Conservation (phyloP, 2,329 filamentous ascomycete species). For the Epichloe brachyelytri region DNA sequence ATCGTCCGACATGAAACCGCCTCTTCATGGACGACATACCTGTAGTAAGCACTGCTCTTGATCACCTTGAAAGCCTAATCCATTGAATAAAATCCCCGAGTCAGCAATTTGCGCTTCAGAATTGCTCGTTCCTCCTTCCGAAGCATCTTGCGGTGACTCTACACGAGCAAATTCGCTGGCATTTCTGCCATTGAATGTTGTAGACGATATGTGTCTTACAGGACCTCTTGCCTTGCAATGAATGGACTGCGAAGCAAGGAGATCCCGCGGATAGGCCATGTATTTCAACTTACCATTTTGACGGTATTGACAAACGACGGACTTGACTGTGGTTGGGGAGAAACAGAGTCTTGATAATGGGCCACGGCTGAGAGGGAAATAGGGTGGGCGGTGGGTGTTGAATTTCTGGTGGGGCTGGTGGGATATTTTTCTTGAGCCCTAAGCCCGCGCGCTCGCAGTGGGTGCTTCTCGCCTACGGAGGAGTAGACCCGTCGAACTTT, state of each 20-base stretch:
- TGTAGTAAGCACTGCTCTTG: slow-evolving; percentile 99
- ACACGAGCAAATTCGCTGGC: slow-evolving; percentile 23
- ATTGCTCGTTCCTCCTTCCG: slow-evolving; percentile 48
- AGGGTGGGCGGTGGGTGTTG: background rate
- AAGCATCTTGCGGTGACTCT: slow-evolving; percentile 98
- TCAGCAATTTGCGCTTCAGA: slow-evolving; percentile 99
- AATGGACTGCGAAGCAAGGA: background rate
- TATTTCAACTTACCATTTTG: slow-evolving; percentile 55
- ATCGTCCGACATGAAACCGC: no score
- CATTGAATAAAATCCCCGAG: slow-evolving; percentile 47
- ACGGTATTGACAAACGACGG: slow-evolving; percentile 37
- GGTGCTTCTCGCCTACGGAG: slow-evolving; percentile 9
- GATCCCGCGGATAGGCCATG: slow-evolving; percentile 19
- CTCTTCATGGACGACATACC: slow-evolving; percentile 34
- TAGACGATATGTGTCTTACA: background rate
- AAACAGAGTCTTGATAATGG: slow-evolving; percentile 1
- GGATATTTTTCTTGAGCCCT: slow-evolving; percentile 20
- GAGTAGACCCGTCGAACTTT: background rate
- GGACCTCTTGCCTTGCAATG: background rate
- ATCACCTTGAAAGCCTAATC: slow-evolving; percentile 75
- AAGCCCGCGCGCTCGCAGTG: slow-evolving; percentile 10
- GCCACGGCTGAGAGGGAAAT: background rate
- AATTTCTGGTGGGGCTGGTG: slow-evolving; percentile 26
- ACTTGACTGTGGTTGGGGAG: slow-evolving; percentile 20
- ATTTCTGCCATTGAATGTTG: slow-evolving; percentile 26